Conservation (phyloP, 805 yeast species). For the Candida wancherniae region DNA sequence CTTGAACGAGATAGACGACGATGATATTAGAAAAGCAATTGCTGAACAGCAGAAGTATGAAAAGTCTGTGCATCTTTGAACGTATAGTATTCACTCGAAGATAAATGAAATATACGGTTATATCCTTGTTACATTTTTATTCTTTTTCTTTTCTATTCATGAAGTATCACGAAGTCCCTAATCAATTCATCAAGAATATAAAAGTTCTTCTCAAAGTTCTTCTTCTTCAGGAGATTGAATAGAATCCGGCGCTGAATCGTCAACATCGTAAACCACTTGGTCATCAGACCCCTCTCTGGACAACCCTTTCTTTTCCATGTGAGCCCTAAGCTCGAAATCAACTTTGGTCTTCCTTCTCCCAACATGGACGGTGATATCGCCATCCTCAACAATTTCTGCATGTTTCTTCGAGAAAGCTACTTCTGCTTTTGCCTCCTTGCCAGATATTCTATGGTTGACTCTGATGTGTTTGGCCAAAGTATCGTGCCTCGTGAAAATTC, state of each 20-base stretch:
- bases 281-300: conserved; percentile 17
- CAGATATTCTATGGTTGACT: conserved; percentile 42
- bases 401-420: conserved; percentile 43
- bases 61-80: no score
- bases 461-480: conserved; percentile 87
- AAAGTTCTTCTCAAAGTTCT: no score
- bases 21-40: conserved; percentile 56
- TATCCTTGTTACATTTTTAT: no score
- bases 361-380: conserved; percentile 43
- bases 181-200: no score
- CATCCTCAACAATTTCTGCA: conserved; percentile 46
- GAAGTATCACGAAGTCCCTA: no score
- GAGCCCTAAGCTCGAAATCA: conserved; percentile 42
- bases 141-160: no score
- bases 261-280: conserved; percentile 10
- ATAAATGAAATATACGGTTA: no score
- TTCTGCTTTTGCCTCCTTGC: conserved; percentile 45
- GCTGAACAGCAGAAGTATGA: conserved; percentile 56
- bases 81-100: no score
- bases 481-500: conserved; percentile 90
- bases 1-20: conserved; percentile 51
- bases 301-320: conserved; percentile 34
- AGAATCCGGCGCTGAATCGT: conserved; percentile 15
- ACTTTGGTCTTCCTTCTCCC: conserved; percentile 44
- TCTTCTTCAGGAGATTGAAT: conserved; percentile 8